Percentiles rank a stretch among this genome's conserved stretches.
Evolutionary conservation across 805 yeast genomes (phyloP).

Genomic region (Metschnikowia henanensis): DNA sequence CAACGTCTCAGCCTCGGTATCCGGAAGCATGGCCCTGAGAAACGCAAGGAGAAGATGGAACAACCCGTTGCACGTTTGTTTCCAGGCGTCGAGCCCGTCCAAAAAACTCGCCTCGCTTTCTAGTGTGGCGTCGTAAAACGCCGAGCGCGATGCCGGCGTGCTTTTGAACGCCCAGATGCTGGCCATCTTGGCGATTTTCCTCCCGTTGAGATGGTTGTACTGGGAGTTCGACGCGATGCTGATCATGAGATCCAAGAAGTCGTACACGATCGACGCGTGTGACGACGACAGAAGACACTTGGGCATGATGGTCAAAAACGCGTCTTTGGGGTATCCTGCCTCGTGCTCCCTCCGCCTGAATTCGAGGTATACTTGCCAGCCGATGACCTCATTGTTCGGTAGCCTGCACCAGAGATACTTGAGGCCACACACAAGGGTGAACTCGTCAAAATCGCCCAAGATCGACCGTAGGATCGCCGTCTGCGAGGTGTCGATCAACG

Average conservation of each 20-base stretch:
- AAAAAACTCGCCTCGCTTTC: slow-evolving; percentile 45
- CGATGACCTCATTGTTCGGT: slow-evolving; percentile 75
- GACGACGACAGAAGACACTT: slow-evolving; percentile 79
- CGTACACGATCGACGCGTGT: slow-evolving; percentile 88
- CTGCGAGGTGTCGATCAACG: slow-evolving; percentile 32
- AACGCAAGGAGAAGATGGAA: slow-evolving; percentile 79
- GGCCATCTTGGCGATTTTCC: slow-evolving; percentile 77
- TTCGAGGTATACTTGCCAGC: slow-evolving; percentile 80
- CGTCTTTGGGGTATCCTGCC: slow-evolving; percentile 64
- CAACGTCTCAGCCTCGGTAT: slow-evolving; percentile 54
- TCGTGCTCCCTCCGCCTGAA: slow-evolving; percentile 66
- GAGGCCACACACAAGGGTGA: slow-evolving; percentile 68
- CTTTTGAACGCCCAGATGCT: slow-evolving; percentile 81
- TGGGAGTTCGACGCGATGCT: slow-evolving; percentile 77
- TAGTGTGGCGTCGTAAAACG: slow-evolving; percentile 40
- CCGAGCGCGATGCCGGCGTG: slow-evolving; percentile 21
- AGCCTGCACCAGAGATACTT: slow-evolving; percentile 88
- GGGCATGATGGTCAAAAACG: slow-evolving; percentile 83
- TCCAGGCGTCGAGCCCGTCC: slow-evolving; percentile 76
- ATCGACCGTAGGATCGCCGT: slow-evolving; percentile 43
- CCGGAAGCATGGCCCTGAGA: slow-evolving; percentile 74
- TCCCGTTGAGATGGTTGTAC: slow-evolving; percentile 74
- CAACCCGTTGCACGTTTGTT: slow-evolving; percentile 80
- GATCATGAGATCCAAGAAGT: slow-evolving; percentile 78
- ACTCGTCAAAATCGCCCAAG: slow-evolving; percentile 55